These are phyloP conservation scores for Leptomonas seymouri DNA, from an alignment of 208 protist genomes.

Conservation along the genomic window DNA sequence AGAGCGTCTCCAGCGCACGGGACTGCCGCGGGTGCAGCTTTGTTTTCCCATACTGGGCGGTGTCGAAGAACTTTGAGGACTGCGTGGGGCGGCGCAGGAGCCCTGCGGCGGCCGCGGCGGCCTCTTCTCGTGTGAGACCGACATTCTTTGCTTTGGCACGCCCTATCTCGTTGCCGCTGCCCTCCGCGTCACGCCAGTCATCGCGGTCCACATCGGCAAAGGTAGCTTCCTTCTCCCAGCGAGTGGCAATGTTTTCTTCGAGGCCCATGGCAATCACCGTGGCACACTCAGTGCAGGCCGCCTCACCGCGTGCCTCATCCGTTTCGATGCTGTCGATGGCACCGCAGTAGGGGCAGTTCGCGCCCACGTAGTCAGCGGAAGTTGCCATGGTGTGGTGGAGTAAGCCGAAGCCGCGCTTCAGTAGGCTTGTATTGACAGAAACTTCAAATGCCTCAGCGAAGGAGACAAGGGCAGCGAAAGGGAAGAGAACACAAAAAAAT, in stretches of 20 bases:
- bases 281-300: conserved; percentile 79
- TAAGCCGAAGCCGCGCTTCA: no score
- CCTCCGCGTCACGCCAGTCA: conserved; percentile 24
- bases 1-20: conserved; percentile 55
- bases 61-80: conserved; percentile 4
- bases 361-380: conserved; percentile 66
- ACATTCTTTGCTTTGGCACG: conserved; percentile 19
- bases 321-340: conserved; percentile 73
- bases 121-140: conserved; percentile 32
- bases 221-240: conserved; percentile 74
- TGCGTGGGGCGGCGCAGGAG: conserved; percentile 16
- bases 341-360: conserved; percentile 77
- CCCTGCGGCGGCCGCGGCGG: conserved; percentile 43
- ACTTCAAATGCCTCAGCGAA: no score
- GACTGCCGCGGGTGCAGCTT: conserved; percentile 53
- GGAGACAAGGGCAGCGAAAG: no score
- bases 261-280: conserved; percentile 80
- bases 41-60: conserved; percentile 39
- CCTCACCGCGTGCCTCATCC: conserved; percentile 78
- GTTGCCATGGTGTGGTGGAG: conserved; percentile 54
- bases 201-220: conserved; percentile 68
- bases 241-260: conserved; percentile 67
- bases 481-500: no score
- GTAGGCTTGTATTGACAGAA: no score
- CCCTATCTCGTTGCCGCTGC: conserved; percentile 11